A percentile compares a stretch with the other conserved stretches of the same genome.
phyloP scores from a whole-genome alignment of 1,284 basidiomycete species.

The Cutaneotrichosporon cyanovorans region DNA sequence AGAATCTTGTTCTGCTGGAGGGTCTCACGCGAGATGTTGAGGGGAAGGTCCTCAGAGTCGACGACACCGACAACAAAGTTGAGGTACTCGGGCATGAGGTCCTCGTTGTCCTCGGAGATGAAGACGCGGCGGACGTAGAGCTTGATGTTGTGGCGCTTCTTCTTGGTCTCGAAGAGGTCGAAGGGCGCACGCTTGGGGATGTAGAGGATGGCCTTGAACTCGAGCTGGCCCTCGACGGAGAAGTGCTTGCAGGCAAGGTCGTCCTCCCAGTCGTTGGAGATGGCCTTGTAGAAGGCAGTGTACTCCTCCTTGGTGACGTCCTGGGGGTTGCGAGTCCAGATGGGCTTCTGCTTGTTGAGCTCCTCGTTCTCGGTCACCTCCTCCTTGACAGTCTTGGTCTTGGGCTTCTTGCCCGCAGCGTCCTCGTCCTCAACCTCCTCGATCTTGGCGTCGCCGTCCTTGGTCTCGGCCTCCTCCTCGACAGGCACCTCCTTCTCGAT shows the following conservation, averaged over 20 bases:
- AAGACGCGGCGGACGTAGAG: conserved; percentile 99
- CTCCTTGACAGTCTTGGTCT: conserved; percentile 97
- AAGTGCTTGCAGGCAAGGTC: conserved; percentile 99
- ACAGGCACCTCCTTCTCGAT: conserved; percentile 97
- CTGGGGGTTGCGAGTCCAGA: conserved; percentile 97
- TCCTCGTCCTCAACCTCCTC: conserved; percentile 69
- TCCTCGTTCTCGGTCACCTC: conserved; percentile 85
- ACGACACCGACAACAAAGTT: conserved; percentile 99
- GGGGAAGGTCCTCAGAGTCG: conserved; percentile 98
- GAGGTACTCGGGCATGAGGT: conserved; percentile 99
- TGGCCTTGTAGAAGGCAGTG: conserved; percentile 95
- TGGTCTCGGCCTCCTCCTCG: conserved; percentile 54
- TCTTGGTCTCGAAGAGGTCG: conserved; percentile 99
- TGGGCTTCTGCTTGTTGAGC: conserved; percentile 99
- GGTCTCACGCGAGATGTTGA: conserved; percentile 99
- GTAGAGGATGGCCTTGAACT: conserved; percentile 99
- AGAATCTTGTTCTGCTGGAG: conserved; percentile 99
- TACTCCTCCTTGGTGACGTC: conserved; percentile 95
- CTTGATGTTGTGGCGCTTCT: conserved; percentile 99
- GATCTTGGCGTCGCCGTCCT: conserved; percentile 62
- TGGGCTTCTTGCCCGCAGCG: conserved; percentile 69
- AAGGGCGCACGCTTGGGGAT: conserved; percentile 96
- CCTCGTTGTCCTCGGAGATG: conserved; percentile 99
- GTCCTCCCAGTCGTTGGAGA: conserved; percentile 99
- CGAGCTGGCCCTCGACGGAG: conserved; percentile 99